Evolutionary conservation across 345 rosid species (phyloP), one percentile per base, ranked within the genome.

Genomic region (Brassica rapa): DNA sequence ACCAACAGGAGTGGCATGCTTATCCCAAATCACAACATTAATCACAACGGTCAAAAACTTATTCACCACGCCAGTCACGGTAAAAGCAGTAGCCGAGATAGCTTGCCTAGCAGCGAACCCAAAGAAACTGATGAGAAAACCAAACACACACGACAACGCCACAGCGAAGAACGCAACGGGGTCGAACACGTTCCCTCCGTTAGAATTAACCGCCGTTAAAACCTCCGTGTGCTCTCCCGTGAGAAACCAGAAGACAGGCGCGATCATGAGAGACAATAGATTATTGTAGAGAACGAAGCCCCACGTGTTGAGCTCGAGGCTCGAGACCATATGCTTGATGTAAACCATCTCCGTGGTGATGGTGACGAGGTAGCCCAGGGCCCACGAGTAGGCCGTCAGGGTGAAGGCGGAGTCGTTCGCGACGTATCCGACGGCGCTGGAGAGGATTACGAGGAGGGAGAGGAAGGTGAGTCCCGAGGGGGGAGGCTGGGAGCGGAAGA

Each of bases 281-380:
- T 94, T 92, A 83, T 94, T 94, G 83, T 94, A 94, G 14, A 91
- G 49, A 51, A 94, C 98, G 73, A 87, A 92, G 30, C 98, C 98
- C 98, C 98, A 94, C 21, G 95, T 91, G 84, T 91, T 94, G 88
- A 94, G 86, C 61, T 95, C 97, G 33, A 94, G 89, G 86, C 83
- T 89, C 19, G 95, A 91, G 23, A 94, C 98, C 87, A 92, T 94
- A 81, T 94, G 98, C 80, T 94, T 94, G 76, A 94, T 92, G 70
- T 92, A 94, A 73, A 94, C 97, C 98, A 94, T 94, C 83, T 94
- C 98, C 4, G 97, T 88, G 2, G 95, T 91, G 68, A 94, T 94
- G 2, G 97, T 92, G 35, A 91, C 88, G 72, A 94, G 75, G 82
- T 94, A 94, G 7, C 98, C 97, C 4, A 94, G 65, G 0, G 98